Evolutionary conservation across 768 basidiomycete species (phyloP), one percentile per base, ranked within the genome.

Genomic region (Hemileccinum impolitum): DNA sequence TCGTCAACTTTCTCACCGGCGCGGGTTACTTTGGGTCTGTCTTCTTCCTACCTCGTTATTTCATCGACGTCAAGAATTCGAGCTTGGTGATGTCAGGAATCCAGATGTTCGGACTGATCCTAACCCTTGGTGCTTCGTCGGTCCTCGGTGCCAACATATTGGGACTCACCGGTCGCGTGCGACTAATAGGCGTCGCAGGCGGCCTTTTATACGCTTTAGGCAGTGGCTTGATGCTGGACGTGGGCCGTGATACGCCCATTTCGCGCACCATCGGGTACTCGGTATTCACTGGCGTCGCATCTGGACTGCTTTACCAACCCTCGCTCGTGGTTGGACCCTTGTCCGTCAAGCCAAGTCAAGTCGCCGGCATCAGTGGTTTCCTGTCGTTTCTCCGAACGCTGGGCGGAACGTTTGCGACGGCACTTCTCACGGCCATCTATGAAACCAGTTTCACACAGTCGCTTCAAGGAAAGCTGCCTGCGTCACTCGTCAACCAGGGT

Each of bases 41-140:
- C 48, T 69, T 71, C 51, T 69, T 71, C 53, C 61, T 69, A 21
- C 68, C 68, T n/a, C 70, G 67, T 34, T 69, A 71, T 50, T 71
- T 69, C 41, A 71, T 71, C 53, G 69, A 71, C 43, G 48, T 69
- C 53, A 69, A 68, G 32, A 55, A 62, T 15, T 71, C 67, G 30
- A 57, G 45, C 43, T 48, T 71, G 39, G 61, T 71, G 34, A 58
- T 48, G 30, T 68, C 68, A 0, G 68, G 68, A n/a, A 38, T 69
- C 6, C 66, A 69, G 32, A 71, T 71, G 70, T 48, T 69, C 12
- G 68, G 70, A 8, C 35, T 69, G 26, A 71, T 66, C 45, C 55
- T 69, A 0, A 60, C 66, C 1, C 60, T 69, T 12, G 69, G 70
- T 28, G 58, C 59, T 26, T 64, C 70, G 11, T 63, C 69, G 0